A percentile compares a stretch with the other conserved stretches of the same genome.
Conservation (phyloP, 768 basidiomycete species). For the Tylopilus balloui region DNA sequence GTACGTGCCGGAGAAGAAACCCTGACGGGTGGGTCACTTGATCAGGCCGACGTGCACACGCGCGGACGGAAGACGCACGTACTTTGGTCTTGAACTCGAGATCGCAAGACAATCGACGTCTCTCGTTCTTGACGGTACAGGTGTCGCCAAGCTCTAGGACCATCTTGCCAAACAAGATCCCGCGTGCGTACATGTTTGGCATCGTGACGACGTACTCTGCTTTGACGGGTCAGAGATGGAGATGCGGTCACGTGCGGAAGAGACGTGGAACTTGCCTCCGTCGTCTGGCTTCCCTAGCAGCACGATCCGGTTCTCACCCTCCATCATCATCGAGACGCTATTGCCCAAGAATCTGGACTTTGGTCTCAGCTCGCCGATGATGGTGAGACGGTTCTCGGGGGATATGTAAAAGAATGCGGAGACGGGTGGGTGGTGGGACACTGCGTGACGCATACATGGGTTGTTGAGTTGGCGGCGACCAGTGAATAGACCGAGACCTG, state of each 20-base stretch:
- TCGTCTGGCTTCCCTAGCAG: slow-evolving; percentile 81
- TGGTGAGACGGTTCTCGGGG: slow-evolving; percentile 79
- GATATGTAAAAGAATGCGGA: slow-evolving; percentile 96
- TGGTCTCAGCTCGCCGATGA: slow-evolving; percentile 90
- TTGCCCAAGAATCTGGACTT: slow-evolving; percentile 97
- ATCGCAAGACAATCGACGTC: slow-evolving; percentile 68
- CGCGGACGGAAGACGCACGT: neutral
- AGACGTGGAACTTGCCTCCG: slow-evolving; percentile 58
- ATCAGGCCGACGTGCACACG: neutral
- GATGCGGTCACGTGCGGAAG: slow-evolving; percentile 1
- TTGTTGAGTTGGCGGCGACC: slow-evolving; percentile 2
- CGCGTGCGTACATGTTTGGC: slow-evolving; percentile 97
- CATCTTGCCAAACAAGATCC: slow-evolving; percentile 90
- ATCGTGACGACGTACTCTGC: slow-evolving; percentile 86
- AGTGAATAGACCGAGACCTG: slow-evolving; percentile 21
- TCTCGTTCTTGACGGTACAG: slow-evolving; percentile 80
- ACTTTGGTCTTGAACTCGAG: slow-evolving; percentile 98
- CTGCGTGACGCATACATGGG: slow-evolving; percentile 34
- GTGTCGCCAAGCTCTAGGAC: slow-evolving; percentile 92
- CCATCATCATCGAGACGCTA: slow-evolving; percentile 93
- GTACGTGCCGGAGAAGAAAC: slow-evolving; percentile 96
- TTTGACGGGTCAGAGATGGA: neutral
- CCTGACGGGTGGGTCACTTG: slow-evolving; percentile 41
- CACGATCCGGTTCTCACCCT: slow-evolving; percentile 87
- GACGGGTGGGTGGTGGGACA: slow-evolving; percentile 92